Evolutionary conservation across 805 yeast species (phyloP).

Genomic region (Metschnikowia kunwiensis): DNA sequence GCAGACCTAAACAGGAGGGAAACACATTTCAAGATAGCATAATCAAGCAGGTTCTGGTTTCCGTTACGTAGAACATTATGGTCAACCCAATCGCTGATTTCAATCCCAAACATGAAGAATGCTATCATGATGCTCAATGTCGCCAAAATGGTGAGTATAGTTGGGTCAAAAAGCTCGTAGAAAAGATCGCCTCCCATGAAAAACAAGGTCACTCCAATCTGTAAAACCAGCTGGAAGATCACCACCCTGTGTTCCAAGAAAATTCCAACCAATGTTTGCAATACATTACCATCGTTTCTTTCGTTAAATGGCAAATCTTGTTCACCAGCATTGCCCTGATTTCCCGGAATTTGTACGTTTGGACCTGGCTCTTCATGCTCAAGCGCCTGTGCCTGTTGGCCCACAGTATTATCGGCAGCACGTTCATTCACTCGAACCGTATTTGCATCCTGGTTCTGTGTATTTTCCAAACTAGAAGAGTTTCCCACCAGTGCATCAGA

Average conservation of each 20-base stretch:
- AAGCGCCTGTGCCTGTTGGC: too few species aligned
- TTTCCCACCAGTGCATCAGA: too few species aligned
- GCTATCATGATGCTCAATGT: slow-evolving; percentile 1
- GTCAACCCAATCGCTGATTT: slow-evolving; percentile 16
- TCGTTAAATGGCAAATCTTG: too few species aligned
- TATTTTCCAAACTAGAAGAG: too few species aligned
- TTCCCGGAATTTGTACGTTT: too few species aligned
- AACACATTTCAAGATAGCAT: slow-evolving; percentile 3
- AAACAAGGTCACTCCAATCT: slow-evolving; percentile 5
- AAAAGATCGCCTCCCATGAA: slow-evolving; percentile 10
- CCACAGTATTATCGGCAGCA: too few species aligned
- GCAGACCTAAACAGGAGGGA: slow-evolving; percentile 7
- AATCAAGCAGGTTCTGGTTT: slow-evolving; percentile 9
- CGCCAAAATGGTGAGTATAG: slow-evolving; percentile 7
- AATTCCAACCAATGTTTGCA: slow-evolving; percentile 1
- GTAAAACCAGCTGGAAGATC: slow-evolving; percentile 6
- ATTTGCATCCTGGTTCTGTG: too few species aligned
- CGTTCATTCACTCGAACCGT: too few species aligned
- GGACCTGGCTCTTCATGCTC: too few species aligned
- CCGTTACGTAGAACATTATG: slow-evolving; percentile 7
- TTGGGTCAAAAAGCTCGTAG: slow-evolving; percentile 4
- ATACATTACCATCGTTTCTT: slow-evolving; percentile 1
- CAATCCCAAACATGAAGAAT: slow-evolving; percentile 13
- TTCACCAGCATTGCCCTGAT: too few species aligned
- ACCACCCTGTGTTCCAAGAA: slow-evolving; percentile 4